A percentile compares a stretch with the other conserved stretches of the same genome.
Conservation (phyloP, 2,329 filamentous ascomycete genomes). For the Apiospora kogelbergensis region DNA sequence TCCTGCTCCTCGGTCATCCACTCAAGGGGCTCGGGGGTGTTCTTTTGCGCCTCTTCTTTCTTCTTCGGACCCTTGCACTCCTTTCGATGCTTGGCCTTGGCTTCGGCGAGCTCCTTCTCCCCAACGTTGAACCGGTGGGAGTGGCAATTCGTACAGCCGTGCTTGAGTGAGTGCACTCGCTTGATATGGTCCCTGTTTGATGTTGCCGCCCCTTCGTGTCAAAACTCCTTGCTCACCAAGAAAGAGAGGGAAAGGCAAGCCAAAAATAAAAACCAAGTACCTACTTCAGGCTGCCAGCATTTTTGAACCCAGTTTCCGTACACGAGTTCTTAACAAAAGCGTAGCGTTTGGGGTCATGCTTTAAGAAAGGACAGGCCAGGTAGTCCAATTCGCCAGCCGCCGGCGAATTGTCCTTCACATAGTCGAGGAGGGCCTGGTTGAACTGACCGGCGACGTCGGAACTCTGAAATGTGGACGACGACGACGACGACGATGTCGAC, state of each 20-base stretch:
- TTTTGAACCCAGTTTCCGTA: neutral
- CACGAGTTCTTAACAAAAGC: neutral
- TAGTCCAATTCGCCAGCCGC: neutral
- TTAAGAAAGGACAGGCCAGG: neutral
- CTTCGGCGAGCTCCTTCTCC: neutral
- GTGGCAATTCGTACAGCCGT: neutral
- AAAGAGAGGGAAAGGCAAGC: neutral
- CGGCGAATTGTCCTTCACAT: neutral
- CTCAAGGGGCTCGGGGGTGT: neutral
- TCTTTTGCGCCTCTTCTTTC: neutral
- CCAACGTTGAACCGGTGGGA: neutral
- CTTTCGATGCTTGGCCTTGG: neutral
- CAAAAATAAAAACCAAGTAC: neutral
- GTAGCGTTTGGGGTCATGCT: neutral
- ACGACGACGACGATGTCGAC: neutral
- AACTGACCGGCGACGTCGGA: neutral
- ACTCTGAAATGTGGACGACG: neutral
- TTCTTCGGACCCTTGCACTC: neutral
- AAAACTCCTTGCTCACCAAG: neutral
- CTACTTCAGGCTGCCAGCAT: neutral
- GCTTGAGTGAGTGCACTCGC: constrained; percentile 3
- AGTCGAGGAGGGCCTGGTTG: neutral
- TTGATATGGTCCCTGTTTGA: neutral
- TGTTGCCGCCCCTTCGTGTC: neutral
- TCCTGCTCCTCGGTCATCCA: constrained; percentile 9